These are phyloP conservation scores for Ascochyta clinopodiicola DNA, from an alignment of 2,329 filamentous ascomycete species.

Conservation along the genomic window DNA sequence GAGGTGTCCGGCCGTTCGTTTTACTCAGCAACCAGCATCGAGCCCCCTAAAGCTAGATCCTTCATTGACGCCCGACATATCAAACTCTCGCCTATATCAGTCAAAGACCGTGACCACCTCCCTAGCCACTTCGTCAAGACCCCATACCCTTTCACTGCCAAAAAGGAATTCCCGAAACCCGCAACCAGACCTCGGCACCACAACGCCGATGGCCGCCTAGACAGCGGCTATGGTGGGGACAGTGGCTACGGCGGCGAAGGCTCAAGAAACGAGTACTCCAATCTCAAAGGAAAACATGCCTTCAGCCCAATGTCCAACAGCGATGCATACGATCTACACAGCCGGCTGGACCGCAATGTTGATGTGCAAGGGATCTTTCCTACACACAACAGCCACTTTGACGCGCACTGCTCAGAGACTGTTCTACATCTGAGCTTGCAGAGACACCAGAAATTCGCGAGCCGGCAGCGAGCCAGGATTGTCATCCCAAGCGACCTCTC, in stretches of 20 bases:
- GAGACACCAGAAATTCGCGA: neutral
- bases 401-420: conserved; percentile 14
- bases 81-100: conserved; percentile 24
- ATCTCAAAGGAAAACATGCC: conserved; percentile 31
- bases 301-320: conserved; percentile 25
- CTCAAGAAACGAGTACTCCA: conserved; percentile 14
- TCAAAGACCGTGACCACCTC: conserved; percentile 24
- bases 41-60: conserved; percentile 19
- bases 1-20: conserved; percentile 15
- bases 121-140: conserved; percentile 37
- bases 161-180: conserved; percentile 36
- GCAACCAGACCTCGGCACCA: conserved; percentile 25
- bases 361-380: conserved; percentile 27
- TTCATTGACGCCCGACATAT: conserved; percentile 29
- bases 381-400: neutral
- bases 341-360: conserved; percentile 28
- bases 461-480: conserved; percentile 1
- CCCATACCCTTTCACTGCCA: conserved; percentile 34
- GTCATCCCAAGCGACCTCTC: conserved; percentile 19
- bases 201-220: conserved; percentile 5
- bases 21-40: conserved; percentile 6
- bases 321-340: conserved; percentile 22
- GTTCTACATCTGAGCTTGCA: conserved; percentile 27
- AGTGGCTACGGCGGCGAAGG: conserved; percentile 13
- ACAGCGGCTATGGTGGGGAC: conserved; percentile 10